Percentiles rank a stretch among this genome's conserved stretches.
Conservation (phyloP, 2,329 filamentous ascomycete genomes). For the Trichoderma semiorbis region DNA sequence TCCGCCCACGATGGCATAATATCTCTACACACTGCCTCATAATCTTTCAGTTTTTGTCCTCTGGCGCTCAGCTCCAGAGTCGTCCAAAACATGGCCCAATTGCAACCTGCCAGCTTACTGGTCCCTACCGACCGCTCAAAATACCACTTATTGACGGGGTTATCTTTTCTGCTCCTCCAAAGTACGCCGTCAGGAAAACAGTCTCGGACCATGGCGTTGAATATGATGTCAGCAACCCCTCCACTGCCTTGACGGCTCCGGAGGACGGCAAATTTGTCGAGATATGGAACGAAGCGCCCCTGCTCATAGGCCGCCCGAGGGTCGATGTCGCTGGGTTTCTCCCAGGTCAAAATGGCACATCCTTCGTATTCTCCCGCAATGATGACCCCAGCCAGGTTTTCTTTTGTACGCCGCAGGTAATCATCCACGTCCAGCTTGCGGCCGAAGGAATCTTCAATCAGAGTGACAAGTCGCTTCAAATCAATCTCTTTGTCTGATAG, state of each 20-base stretch:
- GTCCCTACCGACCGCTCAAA: slow-evolving; percentile 86
- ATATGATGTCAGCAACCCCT: slow-evolving; percentile 92
- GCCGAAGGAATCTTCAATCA: slow-evolving; percentile 93
- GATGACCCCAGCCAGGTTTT: slow-evolving; percentile 83
- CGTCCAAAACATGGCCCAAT: slow-evolving; percentile 99
- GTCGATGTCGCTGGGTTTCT: slow-evolving; percentile 61
- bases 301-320: slow-evolving; percentile 53
- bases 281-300: slow-evolving; percentile 76
- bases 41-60: slow-evolving; percentile 58
- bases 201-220: slow-evolving; percentile 87
- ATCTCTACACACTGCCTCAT: slow-evolving; percentile 69
- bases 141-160: slow-evolving; percentile 99
- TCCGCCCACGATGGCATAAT: slow-evolving; percentile 64
- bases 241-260: slow-evolving; percentile 84
- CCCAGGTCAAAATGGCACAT: slow-evolving; percentile 92
- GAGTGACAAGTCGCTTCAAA: slow-evolving; percentile 72
- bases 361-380: slow-evolving; percentile 97
- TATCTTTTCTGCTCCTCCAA: slow-evolving; percentile 85
- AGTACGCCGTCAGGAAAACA: slow-evolving; percentile 88
- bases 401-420: slow-evolving; percentile 77
- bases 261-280: slow-evolving; percentile 96
- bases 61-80: slow-evolving; percentile 61
- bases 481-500: slow-evolving; percentile 81
- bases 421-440: slow-evolving; percentile 78
- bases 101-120: slow-evolving; percentile 73